Evolutionary conservation across 257 asterid species (phyloP), one percentile per base, ranked within the genome.

Genomic region (Salvia miltiorrhiza): DNA sequence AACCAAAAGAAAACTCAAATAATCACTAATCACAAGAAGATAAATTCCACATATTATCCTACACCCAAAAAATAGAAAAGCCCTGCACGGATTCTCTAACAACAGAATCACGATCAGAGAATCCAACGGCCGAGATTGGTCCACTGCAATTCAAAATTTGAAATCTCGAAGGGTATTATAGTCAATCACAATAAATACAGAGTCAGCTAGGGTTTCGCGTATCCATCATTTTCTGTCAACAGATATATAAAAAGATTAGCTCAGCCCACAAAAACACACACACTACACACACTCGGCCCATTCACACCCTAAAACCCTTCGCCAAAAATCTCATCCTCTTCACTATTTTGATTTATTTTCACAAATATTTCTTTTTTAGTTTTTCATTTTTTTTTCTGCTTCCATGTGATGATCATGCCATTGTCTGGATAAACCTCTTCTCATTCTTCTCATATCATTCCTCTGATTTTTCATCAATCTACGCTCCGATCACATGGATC

Each of bases 151-250:
- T 81, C 81, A 74, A 78, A 80, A 0, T 83, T 78, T 69, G 78
- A 82, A 82, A 73, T 16, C 4, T 12, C 0, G 0, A 74, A 60
- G 96, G 97, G 71, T 21, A 83, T 5, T 52, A 11, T 30, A 1
- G 96, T 86, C 70, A 82, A 45, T 16, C 0, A 0, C 8, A 30
- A 12, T 4, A 20, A 39, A 23, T 61, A 30, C n/a, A 66, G 70
- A 28, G 76, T 70, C 69, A 70, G 79, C 84, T 86, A 90, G 93
- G 96, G 90, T 88, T 83, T 88, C 68, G 80, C 65, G 78, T 77
- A 74, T 76, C 82, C 71, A 37, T 60, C 65, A 52, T 65, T 70
- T 70, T 58, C 61, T 28, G 55, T 69, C 65, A 67, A 40, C 64
- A 45, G 73, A 67, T 65, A 73, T 61, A 75, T 58, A 73, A 77